Percentiles rank a stretch among this genome's conserved stretches.
phyloP scores from a whole-genome alignment of 192 early-diverging fungal genomes.

The Rhizoclosmatium sp. region DNA sequence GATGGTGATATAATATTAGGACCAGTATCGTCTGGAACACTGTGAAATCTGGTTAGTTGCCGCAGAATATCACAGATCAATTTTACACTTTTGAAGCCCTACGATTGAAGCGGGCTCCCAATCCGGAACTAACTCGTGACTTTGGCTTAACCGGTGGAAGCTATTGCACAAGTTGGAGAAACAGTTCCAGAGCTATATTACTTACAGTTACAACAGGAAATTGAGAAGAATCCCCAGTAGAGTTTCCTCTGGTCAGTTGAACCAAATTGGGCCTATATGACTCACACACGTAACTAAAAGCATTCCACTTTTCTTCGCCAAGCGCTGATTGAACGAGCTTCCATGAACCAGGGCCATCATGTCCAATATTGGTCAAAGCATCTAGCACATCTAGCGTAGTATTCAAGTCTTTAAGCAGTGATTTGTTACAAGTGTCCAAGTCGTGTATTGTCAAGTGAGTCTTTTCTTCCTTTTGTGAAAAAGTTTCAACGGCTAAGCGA shows the following conservation, averaged over 20 bases:
- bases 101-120: constrained; percentile 10
- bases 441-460: neutral
- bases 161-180: neutral
- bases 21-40: neutral
- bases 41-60: neutral
- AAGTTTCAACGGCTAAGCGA: neutral
- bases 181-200: neutral
- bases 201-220: neutral
- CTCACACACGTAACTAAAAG: neutral
- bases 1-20: neutral
- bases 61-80: neutral
- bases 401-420: neutral
- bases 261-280: constrained; percentile 1
- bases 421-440: neutral
- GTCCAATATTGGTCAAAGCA: neutral
- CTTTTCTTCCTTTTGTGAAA: neutral
- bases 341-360: neutral
- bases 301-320: constrained; percentile 7
- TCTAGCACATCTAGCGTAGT: neutral
- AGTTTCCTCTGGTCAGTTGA: neutral
- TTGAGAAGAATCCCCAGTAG: neutral
- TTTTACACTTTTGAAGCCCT: constrained; percentile 14
- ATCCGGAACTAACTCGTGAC: constrained; percentile 3
- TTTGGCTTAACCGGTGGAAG: neutral
- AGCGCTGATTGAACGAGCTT: neutral